Percentiles rank a stretch among this genome's conserved stretches.
These are phyloP conservation scores for Phytophthora sojae DNA, from an alignment of 352 stramenopile species.

Conservation along the genomic window DNA sequence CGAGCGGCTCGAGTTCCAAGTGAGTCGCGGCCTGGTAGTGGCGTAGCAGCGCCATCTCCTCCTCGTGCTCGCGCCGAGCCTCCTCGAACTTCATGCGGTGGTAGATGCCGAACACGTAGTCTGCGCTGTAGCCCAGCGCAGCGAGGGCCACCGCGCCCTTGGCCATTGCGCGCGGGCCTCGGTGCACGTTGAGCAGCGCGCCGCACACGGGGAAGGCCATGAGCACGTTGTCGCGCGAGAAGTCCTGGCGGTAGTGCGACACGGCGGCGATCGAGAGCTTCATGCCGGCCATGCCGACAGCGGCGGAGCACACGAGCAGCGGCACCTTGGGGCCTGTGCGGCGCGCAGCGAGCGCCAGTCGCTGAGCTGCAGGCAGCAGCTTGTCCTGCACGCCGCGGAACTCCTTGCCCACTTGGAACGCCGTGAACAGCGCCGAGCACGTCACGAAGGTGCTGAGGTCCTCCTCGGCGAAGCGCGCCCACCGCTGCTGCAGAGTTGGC, in stretches of 20 bases:
- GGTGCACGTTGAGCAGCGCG: constrained; percentile 51
- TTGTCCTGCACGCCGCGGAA: constrained; percentile 20
- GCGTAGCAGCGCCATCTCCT: constrained; percentile 18
- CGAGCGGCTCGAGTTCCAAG: constrained; percentile 23
- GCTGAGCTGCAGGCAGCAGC: constrained; percentile 18
- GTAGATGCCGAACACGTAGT: constrained; percentile 43
- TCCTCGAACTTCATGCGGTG: constrained; percentile 42
- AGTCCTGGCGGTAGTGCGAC: constrained; percentile 58
- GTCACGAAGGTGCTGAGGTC: constrained; percentile 46
- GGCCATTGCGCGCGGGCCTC: constrained; percentile 48
- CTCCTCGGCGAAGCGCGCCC: constrained; percentile 57
- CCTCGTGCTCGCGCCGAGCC: constrained; percentile 22
- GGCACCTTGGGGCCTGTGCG: constrained; percentile 50
- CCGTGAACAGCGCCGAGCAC: constrained; percentile 39
- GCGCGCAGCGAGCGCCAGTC: constrained; percentile 40
- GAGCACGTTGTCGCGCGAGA: constrained; percentile 60
- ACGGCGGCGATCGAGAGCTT: constrained; percentile 60
- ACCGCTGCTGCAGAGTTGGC: constrained; percentile 41
- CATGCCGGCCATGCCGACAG: constrained; percentile 63
- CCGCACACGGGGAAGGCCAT: constrained; percentile 60
- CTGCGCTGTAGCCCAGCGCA: constrained; percentile 45
- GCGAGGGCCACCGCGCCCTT: constrained; percentile 47
- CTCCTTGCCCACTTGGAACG: constrained; percentile 42
- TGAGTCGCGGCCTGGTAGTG: constrained; percentile 1
- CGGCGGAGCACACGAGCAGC: constrained; percentile 44